Conservation (phyloP, 495 filamentous ascomycete species). For the Hyaloscypha variabilis region DNA sequence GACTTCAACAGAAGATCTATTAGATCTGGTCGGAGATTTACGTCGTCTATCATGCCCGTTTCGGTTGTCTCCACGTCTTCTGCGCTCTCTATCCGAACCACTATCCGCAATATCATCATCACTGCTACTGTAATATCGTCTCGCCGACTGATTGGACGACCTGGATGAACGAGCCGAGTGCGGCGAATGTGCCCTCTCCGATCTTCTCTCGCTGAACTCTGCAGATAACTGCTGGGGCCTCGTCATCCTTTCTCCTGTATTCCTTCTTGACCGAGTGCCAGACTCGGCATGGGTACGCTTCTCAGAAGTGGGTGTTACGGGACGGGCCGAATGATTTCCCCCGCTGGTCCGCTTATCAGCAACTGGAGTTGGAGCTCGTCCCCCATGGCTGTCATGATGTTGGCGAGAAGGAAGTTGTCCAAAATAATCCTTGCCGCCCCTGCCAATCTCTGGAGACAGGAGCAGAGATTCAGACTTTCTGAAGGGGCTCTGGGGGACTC, state of each 20-base stretch:
- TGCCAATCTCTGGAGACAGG: constrained; percentile 26
- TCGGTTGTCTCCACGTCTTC: constrained; percentile 5
- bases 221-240: constrained; percentile 27
- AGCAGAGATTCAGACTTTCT: constrained; percentile 21
- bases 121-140: constrained; percentile 27
- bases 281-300: constrained; percentile 20
- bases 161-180: constrained; percentile 21
- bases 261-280: constrained; percentile 9
- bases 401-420: constrained; percentile 20
- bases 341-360: constrained; percentile 21
- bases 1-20: constrained; percentile 16
- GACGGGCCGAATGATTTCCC: constrained; percentile 13
- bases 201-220: constrained; percentile 3
- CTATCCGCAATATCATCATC: constrained; percentile 29
- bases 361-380: constrained; percentile 1
- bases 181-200: constrained; percentile 16
- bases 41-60: constrained; percentile 9
- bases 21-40: constrained; percentile 23
- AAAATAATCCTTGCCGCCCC: constrained; percentile 21
- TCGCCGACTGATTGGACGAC: constrained; percentile 18
- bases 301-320: constrained; percentile 25
- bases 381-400: constrained; percentile 20
- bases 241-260: constrained; percentile 25
- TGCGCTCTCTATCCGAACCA: constrained; percentile 20
- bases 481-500: constrained; percentile 5